phyloP scores from a whole-genome alignment of 176 grass and related monocot genomes.

The Musa schizocarpa region DNA sequence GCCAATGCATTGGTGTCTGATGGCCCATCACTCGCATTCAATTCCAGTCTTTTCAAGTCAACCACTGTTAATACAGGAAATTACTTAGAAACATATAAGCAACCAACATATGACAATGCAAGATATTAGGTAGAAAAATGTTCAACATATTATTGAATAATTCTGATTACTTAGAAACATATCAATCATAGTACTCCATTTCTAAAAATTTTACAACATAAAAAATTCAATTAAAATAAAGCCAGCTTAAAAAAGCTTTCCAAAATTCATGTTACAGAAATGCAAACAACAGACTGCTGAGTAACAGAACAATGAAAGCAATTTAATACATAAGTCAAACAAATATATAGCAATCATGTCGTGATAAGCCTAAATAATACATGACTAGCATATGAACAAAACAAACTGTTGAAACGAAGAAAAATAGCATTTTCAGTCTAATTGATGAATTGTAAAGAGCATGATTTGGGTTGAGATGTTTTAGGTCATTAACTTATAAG shows the following conservation, averaged over 20 bases:
- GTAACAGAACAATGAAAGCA: not conserved
- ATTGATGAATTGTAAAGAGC: no score
- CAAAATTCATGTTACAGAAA: not conserved
- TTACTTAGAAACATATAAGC: not conserved
- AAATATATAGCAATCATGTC: no score
- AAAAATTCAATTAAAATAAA: not conserved
- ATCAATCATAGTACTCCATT: not conserved
- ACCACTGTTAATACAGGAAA: conserved; percentile 48
- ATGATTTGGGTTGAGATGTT: no score
- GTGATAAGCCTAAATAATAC: no score
- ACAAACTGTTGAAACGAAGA: no score
- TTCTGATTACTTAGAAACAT: not conserved
- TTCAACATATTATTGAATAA: not conserved
- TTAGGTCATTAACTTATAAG: no score
- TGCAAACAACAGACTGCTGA: not conserved
- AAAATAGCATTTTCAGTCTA: no score
- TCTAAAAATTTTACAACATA: not conserved
- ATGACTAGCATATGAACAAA: no score
- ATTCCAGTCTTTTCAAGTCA: conserved; percentile 67
- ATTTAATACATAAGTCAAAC: no score
- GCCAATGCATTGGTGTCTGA: conserved; percentile 78
- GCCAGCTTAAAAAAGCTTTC: not conserved
- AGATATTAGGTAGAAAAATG: not conserved
- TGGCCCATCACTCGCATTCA: conserved; percentile 64
- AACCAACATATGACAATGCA: not conserved